These are phyloP conservation scores for Nakazawaea ishiwadae DNA, from an alignment of 805 yeast species.

Conservation along the genomic window DNA sequence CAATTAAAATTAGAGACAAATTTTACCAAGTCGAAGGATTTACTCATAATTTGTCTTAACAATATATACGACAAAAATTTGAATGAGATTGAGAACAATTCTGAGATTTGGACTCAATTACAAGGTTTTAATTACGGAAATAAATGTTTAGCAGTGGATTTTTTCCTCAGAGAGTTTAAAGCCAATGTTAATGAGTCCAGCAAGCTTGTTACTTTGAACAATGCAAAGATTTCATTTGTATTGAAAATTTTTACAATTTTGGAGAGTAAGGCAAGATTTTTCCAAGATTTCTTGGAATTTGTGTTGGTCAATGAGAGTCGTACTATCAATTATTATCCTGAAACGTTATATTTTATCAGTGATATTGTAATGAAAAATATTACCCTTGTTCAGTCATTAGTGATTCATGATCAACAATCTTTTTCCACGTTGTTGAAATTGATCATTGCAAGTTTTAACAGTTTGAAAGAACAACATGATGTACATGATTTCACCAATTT, in stretches of 20 bases:
- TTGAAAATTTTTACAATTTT: slow-evolving; percentile 6
- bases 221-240: slow-evolving; percentile 23
- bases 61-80: not conserved
- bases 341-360: slow-evolving; percentile 32
- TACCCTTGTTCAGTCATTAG: slow-evolving; percentile 12
- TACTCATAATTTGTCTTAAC: not conserved
- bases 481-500: not conserved
- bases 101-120: not conserved
- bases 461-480: not conserved
- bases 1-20: not conserved
- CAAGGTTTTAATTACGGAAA: slow-evolving; percentile 1
- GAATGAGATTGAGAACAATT: not conserved
- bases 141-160: slow-evolving; percentile 2
- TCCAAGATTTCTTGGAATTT: slow-evolving; percentile 1
- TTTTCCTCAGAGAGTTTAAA: not conserved
- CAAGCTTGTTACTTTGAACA: slow-evolving; percentile 36
- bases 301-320: slow-evolving; percentile 30
- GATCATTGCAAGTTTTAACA: not conserved
- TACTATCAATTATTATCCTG: slow-evolving; percentile 36
- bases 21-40: not conserved
- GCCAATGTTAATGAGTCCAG: slow-evolving; percentile 17
- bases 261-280: slow-evolving; percentile 4
- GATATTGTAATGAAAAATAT: slow-evolving; percentile 19
- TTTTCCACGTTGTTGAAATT: not conserved
- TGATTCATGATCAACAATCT: not conserved